Evolutionary conservation across 345 rosid species (phyloP), one percentile per base, ranked within the genome.

Genomic region (Odontarrhena argentea): DNA sequence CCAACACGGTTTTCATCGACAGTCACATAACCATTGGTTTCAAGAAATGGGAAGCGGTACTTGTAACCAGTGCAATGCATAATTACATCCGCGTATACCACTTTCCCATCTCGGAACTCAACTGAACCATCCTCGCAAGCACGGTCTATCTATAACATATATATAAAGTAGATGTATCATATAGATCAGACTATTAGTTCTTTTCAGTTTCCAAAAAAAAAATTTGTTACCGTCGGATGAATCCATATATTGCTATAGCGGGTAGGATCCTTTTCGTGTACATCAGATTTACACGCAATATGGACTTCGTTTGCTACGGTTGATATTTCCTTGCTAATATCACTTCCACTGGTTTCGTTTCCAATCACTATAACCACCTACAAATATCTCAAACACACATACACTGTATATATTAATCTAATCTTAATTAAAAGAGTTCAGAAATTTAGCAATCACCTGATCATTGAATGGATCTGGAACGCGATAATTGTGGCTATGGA

Each of bases 1-100:
- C 83, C 91, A 7, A 89, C 88, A 49, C 89, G 77, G 60, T 84
- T 87, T 47, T 85, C 89, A 24, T 87, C 91, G 60, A 85, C 75
- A 7, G 74, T 80, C 60, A 89, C 89, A 57, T 74, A 63, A 63
- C 85, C 89, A 7, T 76, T 71, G 49, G 86, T 83, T 46, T 83
- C 84, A 5, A 89, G 87, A 75, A 89, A 89, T 24, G 93, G 91
- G 72, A 83, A 84, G 63, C 76, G 78, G 74, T 87, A 87, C 69
- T 86, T 84, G 86, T 82, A 89, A 90, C 88, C 91, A 0, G 88
- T 86, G 80, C 91, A 83, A 51, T 86, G 96, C 36, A 89, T 55
- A 69, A 89, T 82, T 48, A 75, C 57, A 71, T 85, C 80, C 1
- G 90, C 88, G 5, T 6, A 14, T 9, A 79, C 66, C 14, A 38